These are phyloP conservation scores for Alternaria rosae DNA, from an alignment of 2,329 filamentous ascomycete genomes.

Conservation along the genomic window DNA sequence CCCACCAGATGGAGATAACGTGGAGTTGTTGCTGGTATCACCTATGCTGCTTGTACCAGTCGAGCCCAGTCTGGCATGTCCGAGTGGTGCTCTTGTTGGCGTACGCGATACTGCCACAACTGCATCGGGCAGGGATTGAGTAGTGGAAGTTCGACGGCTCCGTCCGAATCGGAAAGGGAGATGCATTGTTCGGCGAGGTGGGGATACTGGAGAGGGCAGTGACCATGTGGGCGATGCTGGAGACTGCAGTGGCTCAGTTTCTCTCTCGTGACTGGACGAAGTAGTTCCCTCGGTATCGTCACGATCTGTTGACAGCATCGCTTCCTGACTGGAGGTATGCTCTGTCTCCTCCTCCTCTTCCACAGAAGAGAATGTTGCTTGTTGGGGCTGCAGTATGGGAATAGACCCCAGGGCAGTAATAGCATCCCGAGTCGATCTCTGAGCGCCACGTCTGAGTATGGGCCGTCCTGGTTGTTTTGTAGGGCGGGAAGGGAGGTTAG, in stretches of 20 bases:
- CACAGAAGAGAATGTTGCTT: slow-evolving; percentile 26
- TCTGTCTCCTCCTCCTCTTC: slow-evolving; percentile 25
- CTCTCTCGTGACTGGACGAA: slow-evolving; percentile 3
- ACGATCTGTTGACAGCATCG: neutral
- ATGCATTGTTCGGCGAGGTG: slow-evolving; percentile 17
- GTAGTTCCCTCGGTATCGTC: slow-evolving; percentile 9
- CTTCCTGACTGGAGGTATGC: slow-evolving; percentile 1
- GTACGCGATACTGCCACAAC: slow-evolving; percentile 12
- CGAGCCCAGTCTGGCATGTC: slow-evolving; percentile 10
- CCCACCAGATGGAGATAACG: slow-evolving; percentile 2
- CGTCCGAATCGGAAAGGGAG: slow-evolving; percentile 34
- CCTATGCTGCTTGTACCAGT: slow-evolving; percentile 17
- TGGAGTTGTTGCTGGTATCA: neutral
- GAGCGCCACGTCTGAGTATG: slow-evolving; percentile 38
- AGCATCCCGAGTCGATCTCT: slow-evolving; percentile 41
- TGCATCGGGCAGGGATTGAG: slow-evolving; percentile 6
- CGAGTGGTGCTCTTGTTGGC: slow-evolving; percentile 12
- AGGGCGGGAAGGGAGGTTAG: slow-evolving; percentile 8
- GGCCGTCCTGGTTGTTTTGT: slow-evolving; percentile 23
- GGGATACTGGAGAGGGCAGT: neutral
- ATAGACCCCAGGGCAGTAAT: slow-evolving; percentile 35
- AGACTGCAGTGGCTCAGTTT: neutral
- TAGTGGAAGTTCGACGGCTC: neutral
- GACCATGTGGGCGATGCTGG: slow-evolving; percentile 9
- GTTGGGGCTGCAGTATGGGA: slow-evolving; percentile 35